Percentiles rank a stretch among this genome's conserved stretches.
phyloP scores from a whole-genome alignment of 2,329 filamentous ascomycete species.

The Pseudocercospora musae region DNA sequence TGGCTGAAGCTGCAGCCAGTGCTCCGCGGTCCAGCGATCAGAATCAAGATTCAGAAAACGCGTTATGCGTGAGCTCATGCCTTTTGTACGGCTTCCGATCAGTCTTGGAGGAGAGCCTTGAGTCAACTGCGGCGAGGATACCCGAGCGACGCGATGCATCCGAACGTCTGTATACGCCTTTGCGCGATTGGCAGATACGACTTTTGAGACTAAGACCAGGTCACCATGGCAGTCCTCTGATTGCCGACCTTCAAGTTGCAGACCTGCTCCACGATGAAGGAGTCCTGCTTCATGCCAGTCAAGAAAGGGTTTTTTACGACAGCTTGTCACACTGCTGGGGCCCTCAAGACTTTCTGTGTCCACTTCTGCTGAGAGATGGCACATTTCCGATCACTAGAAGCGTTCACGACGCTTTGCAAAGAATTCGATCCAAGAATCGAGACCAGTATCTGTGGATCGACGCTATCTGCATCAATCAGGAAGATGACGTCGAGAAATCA shows the following conservation, averaged over 20 bases:
- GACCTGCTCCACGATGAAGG: not conserved
- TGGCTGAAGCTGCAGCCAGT: not conserved
- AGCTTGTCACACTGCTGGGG: not conserved
- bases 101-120: not conserved
- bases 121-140: not conserved
- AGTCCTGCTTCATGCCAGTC: not conserved
- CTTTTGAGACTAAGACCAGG: not conserved
- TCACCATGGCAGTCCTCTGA: not conserved
- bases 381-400: not conserved
- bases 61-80: not conserved
- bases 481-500: not conserved
- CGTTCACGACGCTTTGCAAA: not conserved
- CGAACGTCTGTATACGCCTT: not conserved
- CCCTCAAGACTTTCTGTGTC: not conserved
- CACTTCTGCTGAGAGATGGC: not conserved
- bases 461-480: not conserved
- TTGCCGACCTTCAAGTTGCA: constrained; percentile 1
- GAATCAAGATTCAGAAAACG: too few relatives aligned
- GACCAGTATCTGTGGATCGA: not conserved
- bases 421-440: not conserved
- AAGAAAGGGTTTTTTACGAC: not conserved
- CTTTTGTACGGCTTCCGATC: not conserved
- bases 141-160: not conserved
- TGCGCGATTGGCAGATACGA: not conserved
- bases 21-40: not conserved